A percentile compares a stretch with the other conserved stretches of the same genome.
These are phyloP conservation scores for Russula sp. DNA, from an alignment of 768 basidiomycete species.

Conservation along the genomic window DNA sequence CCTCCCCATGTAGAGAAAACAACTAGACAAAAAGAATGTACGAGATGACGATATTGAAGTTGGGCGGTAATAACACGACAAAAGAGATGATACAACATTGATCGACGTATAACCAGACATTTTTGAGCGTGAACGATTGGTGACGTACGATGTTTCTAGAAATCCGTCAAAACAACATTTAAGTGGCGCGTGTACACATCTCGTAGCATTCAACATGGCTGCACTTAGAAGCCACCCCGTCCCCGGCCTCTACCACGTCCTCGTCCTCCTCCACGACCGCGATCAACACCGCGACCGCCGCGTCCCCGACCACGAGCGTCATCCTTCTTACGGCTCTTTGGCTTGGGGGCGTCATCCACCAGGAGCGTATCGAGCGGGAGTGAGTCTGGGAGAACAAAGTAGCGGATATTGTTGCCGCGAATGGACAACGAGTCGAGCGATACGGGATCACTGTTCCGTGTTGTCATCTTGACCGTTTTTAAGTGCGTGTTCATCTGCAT, in stretches of 20 bases:
- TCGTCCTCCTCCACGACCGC: constrained; percentile 31
- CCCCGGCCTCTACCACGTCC: constrained; percentile 51
- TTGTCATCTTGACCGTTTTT: constrained; percentile 97
- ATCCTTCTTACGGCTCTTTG: constrained; percentile 89
- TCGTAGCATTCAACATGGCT: not conserved
- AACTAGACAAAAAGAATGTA: constrained; percentile 7
- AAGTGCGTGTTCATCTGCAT: constrained; percentile 99
- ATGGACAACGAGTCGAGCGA: constrained; percentile 89
- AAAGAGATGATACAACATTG: constrained; percentile 17
- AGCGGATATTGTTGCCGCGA: constrained; percentile 94
- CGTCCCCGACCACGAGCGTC: constrained; percentile 61
- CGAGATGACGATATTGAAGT: constrained; percentile 3
- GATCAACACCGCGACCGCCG: constrained; percentile 42
- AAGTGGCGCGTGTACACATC: not conserved
- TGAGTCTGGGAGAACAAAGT: constrained; percentile 96
- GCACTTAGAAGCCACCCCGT: constrained; percentile 25
- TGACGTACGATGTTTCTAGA: not conserved
- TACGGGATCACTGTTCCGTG: constrained; percentile 80
- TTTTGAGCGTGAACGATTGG: constrained; percentile 9
- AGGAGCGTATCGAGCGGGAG: constrained; percentile 93
- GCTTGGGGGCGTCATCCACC: constrained; percentile 96
- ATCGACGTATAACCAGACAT: constrained; percentile 3
- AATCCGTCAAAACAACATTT: not conserved
- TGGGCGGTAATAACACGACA: constrained; percentile 7
- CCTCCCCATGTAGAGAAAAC: not conserved